Conservation (phyloP, 352 stramenopile genomes). For the Pythium aphanidermatum region DNA sequence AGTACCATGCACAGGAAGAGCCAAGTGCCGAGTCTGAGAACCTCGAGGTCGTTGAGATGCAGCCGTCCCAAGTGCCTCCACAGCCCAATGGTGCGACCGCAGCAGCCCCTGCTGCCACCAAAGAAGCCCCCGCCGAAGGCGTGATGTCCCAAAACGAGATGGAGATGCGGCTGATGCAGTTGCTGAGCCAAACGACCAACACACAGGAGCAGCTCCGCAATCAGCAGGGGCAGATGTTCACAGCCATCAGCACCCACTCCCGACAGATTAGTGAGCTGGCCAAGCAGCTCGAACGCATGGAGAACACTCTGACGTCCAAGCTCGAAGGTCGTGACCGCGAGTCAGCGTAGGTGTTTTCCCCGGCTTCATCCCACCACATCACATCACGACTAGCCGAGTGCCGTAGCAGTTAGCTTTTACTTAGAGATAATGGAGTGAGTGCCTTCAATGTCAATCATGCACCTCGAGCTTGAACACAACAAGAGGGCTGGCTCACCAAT, state of each 20-base stretch:
- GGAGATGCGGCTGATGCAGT: conserved; percentile 63
- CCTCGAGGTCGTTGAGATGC: conserved; percentile 19
- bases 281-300: conserved; percentile 78
- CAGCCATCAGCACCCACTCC: conserved; percentile 62
- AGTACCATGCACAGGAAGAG: conserved; percentile 14
- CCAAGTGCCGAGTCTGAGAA: conserved; percentile 4
- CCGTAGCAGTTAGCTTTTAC: background rate
- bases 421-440: no score
- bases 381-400: no score
- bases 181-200: conserved; percentile 73
- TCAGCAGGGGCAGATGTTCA: conserved; percentile 79
- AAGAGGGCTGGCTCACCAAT: no score
- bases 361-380: no score
- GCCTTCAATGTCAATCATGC: no score
- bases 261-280: conserved; percentile 76
- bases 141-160: conserved; percentile 50
- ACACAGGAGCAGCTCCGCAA: conserved; percentile 77
- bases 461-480: no score
- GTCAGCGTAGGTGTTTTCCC: background rate
- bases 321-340: conserved; percentile 24
- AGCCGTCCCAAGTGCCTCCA: conserved; percentile 19
- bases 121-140: background rate
- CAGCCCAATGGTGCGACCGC: background rate
- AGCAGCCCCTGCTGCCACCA: background rate
- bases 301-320: conserved; percentile 57